Conservation (phyloP, 2,329 filamentous ascomycete species). For the Microdochium nivale region DNA sequence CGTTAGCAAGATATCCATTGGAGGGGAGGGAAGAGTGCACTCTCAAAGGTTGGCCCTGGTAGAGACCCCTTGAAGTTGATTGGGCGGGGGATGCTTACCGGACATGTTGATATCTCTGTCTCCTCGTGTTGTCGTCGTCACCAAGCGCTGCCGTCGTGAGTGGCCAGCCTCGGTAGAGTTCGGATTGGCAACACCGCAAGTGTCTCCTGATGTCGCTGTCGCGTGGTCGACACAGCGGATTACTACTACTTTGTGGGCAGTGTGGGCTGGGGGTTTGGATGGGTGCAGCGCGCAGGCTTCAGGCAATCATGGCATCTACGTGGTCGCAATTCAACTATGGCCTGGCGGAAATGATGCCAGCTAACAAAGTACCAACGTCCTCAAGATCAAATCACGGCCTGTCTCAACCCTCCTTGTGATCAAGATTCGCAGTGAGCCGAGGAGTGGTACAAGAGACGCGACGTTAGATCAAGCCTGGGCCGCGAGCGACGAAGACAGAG, state of each 20-base stretch:
- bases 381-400: neutral
- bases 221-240: neutral
- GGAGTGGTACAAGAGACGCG: too few relatives aligned
- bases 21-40: too few relatives aligned
- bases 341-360: neutral
- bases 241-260: slow-evolving; percentile 1
- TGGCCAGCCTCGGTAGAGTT: neutral
- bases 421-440: too few relatives aligned
- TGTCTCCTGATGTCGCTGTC: neutral
- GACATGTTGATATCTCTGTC: slow-evolving; percentile 16
- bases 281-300: slow-evolving; percentile 1
- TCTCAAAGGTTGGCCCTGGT: too few relatives aligned
- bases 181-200: too few relatives aligned
- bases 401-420: neutral
- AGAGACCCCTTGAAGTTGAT: too few relatives aligned
- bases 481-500: too few relatives aligned
- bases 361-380: neutral
- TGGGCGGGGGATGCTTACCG: too few relatives aligned
- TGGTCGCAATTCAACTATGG: slow-evolving; percentile 3
- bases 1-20: neutral
- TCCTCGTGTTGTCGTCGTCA: neutral
- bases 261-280: neutral
- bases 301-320: slow-evolving; percentile 5
- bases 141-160: neutral
- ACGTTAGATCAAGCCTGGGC: too few relatives aligned